phyloP scores from a whole-genome alignment of 495 filamentous ascomycete species.

The Penicillium parvum region DNA sequence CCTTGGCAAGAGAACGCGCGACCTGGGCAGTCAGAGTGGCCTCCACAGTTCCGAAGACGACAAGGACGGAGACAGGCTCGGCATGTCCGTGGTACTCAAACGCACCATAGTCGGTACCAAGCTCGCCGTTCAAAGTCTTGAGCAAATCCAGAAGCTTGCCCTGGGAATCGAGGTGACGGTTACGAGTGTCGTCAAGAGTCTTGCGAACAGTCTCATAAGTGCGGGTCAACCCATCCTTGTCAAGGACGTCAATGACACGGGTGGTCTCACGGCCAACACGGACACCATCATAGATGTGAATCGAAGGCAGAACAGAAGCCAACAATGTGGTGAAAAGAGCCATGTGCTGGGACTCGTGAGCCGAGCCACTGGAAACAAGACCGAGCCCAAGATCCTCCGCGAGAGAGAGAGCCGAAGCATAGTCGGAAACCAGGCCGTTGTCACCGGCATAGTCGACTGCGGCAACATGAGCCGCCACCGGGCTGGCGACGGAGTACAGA shows the following conservation, averaged over 20 bases:
- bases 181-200: slow-evolving; percentile 53
- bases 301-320: slow-evolving; percentile 71
- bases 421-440: slow-evolving; percentile 78
- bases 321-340: slow-evolving; percentile 81
- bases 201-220: slow-evolving; percentile 65
- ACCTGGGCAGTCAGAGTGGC: slow-evolving; percentile 81
- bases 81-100: slow-evolving; percentile 94
- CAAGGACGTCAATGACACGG: slow-evolving; percentile 78
- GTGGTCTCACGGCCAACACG: slow-evolving; percentile 80
- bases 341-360: slow-evolving; percentile 94
- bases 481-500: slow-evolving; percentile 83
- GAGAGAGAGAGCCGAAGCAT: slow-evolving; percentile 70
- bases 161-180: slow-evolving; percentile 68
- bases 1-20: slow-evolving; percentile 62
- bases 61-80: slow-evolving; percentile 70
- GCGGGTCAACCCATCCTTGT: slow-evolving; percentile 63
- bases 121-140: slow-evolving; percentile 79
- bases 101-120: slow-evolving; percentile 84
- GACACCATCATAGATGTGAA: slow-evolving; percentile 92
- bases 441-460: slow-evolving; percentile 79
- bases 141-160: slow-evolving; percentile 72
- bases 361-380: slow-evolving; percentile 77
- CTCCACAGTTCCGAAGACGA: slow-evolving; percentile 90
- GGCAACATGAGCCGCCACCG: slow-evolving; percentile 90
- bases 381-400: slow-evolving; percentile 91